Conservation (phyloP, 2,329 filamentous ascomycete genomes). For the Paraphoma sp. region DNA sequence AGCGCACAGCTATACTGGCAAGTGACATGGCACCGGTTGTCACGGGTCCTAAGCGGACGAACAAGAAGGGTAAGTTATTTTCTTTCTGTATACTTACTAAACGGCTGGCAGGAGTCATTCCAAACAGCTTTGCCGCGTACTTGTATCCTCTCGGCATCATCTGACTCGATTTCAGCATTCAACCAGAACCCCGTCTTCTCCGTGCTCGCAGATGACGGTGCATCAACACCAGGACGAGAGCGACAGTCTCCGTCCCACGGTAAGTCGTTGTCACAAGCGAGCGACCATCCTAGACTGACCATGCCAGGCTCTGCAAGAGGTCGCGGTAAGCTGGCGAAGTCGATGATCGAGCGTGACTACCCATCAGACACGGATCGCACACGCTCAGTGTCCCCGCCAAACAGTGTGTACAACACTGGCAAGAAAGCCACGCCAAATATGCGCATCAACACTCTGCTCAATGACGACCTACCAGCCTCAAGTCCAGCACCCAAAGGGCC, state of each 20-base stretch:
- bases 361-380: constrained; percentile 56
- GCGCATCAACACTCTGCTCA: constrained; percentile 57
- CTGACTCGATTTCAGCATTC: constrained; percentile 36
- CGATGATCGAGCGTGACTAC: constrained; percentile 45
- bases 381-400: constrained; percentile 52
- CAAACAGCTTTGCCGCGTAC: background rate
- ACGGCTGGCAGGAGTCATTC: background rate
- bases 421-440: constrained; percentile 51
- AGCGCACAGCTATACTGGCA: constrained; percentile 74
- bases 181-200: constrained; percentile 52
- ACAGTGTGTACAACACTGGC: constrained; percentile 47
- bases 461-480: constrained; percentile 49
- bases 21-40: constrained; percentile 74
- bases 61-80: constrained; percentile 52
- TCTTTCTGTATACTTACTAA: background rate
- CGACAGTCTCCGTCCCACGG: constrained; percentile 49
- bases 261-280: constrained; percentile 12
- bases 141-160: background rate
- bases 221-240: constrained; percentile 48
- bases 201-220: constrained; percentile 48
- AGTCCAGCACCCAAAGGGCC: constrained; percentile 51
- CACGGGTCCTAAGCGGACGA: constrained; percentile 57
- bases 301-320: constrained; percentile 42
- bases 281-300: constrained; percentile 3
- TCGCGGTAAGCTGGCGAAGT: constrained; percentile 43